These are phyloP conservation scores for Schizosaccharomyces octosporus DNA, from an alignment of 805 yeast genomes.

Conservation along the genomic window DNA sequence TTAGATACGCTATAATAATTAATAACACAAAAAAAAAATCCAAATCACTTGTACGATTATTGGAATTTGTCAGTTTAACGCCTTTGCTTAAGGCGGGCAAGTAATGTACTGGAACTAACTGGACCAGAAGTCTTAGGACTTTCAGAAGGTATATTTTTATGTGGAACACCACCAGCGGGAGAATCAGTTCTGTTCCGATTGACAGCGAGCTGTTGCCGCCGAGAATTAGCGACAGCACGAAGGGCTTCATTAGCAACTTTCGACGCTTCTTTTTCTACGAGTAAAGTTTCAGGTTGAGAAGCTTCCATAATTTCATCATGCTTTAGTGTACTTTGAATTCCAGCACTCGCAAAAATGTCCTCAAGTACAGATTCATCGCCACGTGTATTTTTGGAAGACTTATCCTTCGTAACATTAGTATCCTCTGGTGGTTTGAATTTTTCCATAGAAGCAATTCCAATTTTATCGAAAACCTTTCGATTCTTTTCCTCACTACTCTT, in stretches of 20 bases:
- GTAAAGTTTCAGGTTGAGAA: slow-evolving; percentile 24
- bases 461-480: slow-evolving; percentile 21
- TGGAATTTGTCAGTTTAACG: background rate
- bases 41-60: background rate
- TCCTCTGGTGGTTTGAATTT: slow-evolving; percentile 19
- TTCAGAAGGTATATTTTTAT: too few species aligned
- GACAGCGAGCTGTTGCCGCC: background rate
- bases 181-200: too few species aligned
- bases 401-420: background rate
- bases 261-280: slow-evolving; percentile 40
- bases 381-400: slow-evolving; percentile 1
- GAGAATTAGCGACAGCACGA: slow-evolving; percentile 17
- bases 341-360: slow-evolving; percentile 44
- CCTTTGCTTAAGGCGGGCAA: background rate
- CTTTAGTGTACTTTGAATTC: slow-evolving; percentile 47
- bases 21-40: too few species aligned
- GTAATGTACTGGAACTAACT: background rate
- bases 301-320: slow-evolving; percentile 56
- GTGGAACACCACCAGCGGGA: too few species aligned
- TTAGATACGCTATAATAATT: too few species aligned
- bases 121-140: background rate
- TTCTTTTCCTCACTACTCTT: slow-evolving; percentile 25
- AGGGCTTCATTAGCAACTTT: slow-evolving; percentile 39
- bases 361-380: slow-evolving; percentile 22
- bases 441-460: slow-evolving; percentile 47